Evolutionary conservation across 2,329 filamentous ascomycete genomes (phyloP), one percentile per base, ranked within the genome.

Genomic region (Neofusicoccum kwambonambiense): DNA sequence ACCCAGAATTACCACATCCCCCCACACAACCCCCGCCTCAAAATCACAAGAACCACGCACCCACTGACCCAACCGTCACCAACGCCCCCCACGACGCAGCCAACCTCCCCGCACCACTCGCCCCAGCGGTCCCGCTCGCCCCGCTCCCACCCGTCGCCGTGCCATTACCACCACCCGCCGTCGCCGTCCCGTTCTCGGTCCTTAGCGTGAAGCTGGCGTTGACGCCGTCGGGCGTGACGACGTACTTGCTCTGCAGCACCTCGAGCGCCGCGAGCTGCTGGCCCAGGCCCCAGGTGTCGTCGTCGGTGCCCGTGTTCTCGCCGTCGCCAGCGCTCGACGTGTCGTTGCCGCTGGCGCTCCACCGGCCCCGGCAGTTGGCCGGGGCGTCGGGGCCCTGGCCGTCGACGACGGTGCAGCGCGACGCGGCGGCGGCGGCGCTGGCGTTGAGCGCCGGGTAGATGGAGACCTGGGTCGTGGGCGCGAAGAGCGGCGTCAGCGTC

Each of bases 201-300:
- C 12, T 8, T 8, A 56, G 52, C 52, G 12, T 37, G 13, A 56
- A 27, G n/a, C 52, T 42, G 12, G 17, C 34, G 19, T 42, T 56
- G 5, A 56, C 52, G 13, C 52, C 52, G 5, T 31, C 52, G 19
- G 17, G 17, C 17, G 17, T 11, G 11, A 56, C 8, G 12, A 61
- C 42, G 6, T 22, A 50, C 31, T 11, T 79, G 76, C 37, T 74
- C 75, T 84, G 78, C 60, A 87, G 77, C 58, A 84, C 80, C 65
- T 85, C 84, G 27, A 88, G 74, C 4, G 83, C 85, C 65, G 80
- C 80, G 83, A 88, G 86, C 75, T 87, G 82, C 74, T 88, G 83
- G 12, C 85, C 85, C 9, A 86, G 84, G 49, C 86, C 85, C 12
- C 42, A 39, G 17, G 74, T 78, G n/a, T 80, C 78, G 69, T 86